Evolutionary conservation across 768 basidiomycete species (phyloP), one percentile per base, ranked within the genome.

Genomic region (Serpula lacrymans): DNA sequence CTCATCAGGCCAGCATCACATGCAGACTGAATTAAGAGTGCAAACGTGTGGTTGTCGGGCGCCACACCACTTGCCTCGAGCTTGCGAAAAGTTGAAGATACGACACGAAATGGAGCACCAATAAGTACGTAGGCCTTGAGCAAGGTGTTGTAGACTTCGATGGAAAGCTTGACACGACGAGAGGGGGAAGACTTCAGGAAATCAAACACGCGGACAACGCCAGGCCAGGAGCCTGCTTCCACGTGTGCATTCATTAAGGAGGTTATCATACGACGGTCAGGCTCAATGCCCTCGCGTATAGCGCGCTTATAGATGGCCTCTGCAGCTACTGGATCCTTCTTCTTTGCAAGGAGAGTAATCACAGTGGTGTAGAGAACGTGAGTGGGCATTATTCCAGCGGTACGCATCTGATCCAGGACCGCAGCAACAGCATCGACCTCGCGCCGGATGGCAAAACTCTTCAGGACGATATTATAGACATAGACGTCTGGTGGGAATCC

Each of bases 231-330:
- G 2, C 85, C 88, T 2, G 80, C 73, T 53, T 88, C 80, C 35
- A 89, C 84, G 53, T 93, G 79, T 0, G 85, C 90, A 51, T 88
- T 79, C 80, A 97, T 81, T 35, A 95, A 59, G 5, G 84, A 64
- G 11, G 77, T 73, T 48, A 82, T 67, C 82, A 90, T 82, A 27
- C 58, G 64, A 25, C 69, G 67, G 56, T 88, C 82, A 3, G 84
- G 85, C 12, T 62, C 57, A 40, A 90, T 53, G 12, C 80, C 81
- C 27, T 83, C 78, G 12, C 60, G 53, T 32, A 88, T 34, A 1
- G 86, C 86, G 30, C 71, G 75, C 59, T 75, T 67, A 64, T 80
- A 89, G 35, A 88, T 59, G 9, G 70, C 68, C 53, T 88, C 81
- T 1, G 87, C 87, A 18, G 77, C 77, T 10, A 73, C 60, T 0